Evolutionary conservation across 179 eudicot species (phyloP), one percentile per base, ranked within the genome.

Genomic region (Beta lomatogona): DNA sequence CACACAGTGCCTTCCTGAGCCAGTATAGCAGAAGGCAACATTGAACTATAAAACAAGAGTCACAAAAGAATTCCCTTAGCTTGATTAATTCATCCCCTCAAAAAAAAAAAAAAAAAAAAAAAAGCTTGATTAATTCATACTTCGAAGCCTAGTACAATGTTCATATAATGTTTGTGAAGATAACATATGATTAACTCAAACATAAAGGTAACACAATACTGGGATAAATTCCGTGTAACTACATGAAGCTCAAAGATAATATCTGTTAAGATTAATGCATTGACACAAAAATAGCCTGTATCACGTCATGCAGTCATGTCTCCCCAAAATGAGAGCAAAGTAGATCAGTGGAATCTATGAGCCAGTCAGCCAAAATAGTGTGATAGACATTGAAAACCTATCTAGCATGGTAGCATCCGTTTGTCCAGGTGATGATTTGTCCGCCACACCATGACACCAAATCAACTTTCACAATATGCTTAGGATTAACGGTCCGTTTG

Each of bases 11-110:
- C 64, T 70, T 70, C 66, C 66, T 9, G 44, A 55, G 16, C 57
- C 59, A 61, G 22, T 67, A 64, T 75, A 52, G 77, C 82, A 52
- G 52, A 41, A 71, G 18, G 78, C 74, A 55, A 76, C 77, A 79
- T 73, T 77, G 58, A 67, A 57, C 88, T 85, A 54, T 36, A 41
- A 71, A 10, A 64, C 76, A 45, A 85, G 77, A 76, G 53, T 21
- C 45, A 22, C 7, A 73, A 82, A 7, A 63, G 15, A 71, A 6
- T 0, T 9, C 31, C 53, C 57, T 28, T 54, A 31, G 55, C 64
- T 28, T 31, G 22, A 73, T 28, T 28, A 54, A 4, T 28, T n/a
- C 41, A 53, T 53, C n/a, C n/a, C n/a, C n/a, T n/a, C n/a, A n/a
- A n/a, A n/a, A n/a, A n/a, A n/a, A n/a, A n/a, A n/a, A n/a, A n/a